These are phyloP conservation scores for Russula abietina DNA, from an alignment of 768 basidiomycete species.

Conservation along the genomic window DNA sequence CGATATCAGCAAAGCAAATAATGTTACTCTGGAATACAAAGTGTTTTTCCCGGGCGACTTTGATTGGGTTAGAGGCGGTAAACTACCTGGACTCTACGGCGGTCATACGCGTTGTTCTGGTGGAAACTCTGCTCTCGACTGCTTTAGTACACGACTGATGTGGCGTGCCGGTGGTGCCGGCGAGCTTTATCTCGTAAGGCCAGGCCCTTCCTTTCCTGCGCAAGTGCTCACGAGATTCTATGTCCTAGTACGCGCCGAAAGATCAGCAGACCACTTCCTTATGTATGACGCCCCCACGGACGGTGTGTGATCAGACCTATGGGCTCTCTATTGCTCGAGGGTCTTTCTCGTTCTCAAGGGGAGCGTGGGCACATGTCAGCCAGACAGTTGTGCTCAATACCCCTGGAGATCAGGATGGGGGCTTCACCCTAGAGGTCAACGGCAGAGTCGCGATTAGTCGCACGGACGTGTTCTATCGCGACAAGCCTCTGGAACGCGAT, in stretches of 20 bases:
- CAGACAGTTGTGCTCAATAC: conserved; percentile 72
- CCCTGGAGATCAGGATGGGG: conserved; percentile 63
- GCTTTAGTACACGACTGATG: conserved; percentile 85
- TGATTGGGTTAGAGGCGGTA: conserved; percentile 78
- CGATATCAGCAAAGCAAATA: conserved; percentile 41
- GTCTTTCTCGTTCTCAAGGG: conserved; percentile 53
- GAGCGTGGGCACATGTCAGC: conserved; percentile 64
- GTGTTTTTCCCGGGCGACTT: conserved; percentile 74
- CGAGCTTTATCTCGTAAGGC: conserved; percentile 63
- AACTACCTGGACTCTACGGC: conserved; percentile 79
- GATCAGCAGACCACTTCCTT: conserved; percentile 55
- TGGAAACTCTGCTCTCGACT: conserved; percentile 60
- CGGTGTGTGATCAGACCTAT: conserved; percentile 59
- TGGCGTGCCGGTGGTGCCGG: conserved; percentile 64
- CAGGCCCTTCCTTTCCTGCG: background rate
- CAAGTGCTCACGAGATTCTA: background rate
- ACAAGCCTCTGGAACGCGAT: background rate
- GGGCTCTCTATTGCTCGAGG: conserved; percentile 74
- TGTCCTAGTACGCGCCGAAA: conserved; percentile 64
- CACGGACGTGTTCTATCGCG: conserved; percentile 58
- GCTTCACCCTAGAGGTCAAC: conserved; percentile 59
- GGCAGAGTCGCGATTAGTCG: conserved; percentile 48
- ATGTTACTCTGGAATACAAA: conserved; percentile 58
- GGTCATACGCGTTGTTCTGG: conserved; percentile 66
- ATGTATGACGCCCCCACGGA: conserved; percentile 50